Conservation (phyloP, 2,329 filamentous ascomycete species). For the Diplocarpon rosae region DNA sequence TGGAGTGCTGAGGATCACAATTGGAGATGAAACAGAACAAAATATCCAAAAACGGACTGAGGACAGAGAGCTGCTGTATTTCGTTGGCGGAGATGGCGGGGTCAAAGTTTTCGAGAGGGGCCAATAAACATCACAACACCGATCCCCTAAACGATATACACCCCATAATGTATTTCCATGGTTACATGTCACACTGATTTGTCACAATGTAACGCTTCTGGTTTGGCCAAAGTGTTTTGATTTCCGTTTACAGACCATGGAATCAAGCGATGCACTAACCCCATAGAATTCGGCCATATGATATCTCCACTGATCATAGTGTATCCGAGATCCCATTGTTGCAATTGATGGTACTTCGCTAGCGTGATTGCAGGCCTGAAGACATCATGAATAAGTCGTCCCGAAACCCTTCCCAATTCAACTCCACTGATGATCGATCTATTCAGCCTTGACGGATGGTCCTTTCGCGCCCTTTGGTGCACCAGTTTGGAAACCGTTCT, state of each 20-base stretch:
- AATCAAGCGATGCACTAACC: slow-evolving; percentile 6
- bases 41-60: slow-evolving; percentile 31
- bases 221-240: slow-evolving; percentile 5
- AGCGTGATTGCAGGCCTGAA: slow-evolving; percentile 23
- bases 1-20: slow-evolving; percentile 70
- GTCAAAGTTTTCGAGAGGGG: slow-evolving; percentile 81
- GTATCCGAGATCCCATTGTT: slow-evolving; percentile 17
- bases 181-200: no score
- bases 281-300: slow-evolving; percentile 5
- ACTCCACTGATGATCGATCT: slow-evolving; percentile 26
- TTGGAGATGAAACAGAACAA: slow-evolving; percentile 32
- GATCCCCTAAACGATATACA: neutral
- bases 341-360: slow-evolving; percentile 27
- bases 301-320: slow-evolving; percentile 12
- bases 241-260: slow-evolving; percentile 1
- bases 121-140: slow-evolving; percentile 30
- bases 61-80: slow-evolving; percentile 69
- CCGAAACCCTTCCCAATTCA: slow-evolving; percentile 27
- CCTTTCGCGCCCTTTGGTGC: slow-evolving; percentile 74
- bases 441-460: slow-evolving; percentile 32
- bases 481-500: slow-evolving; percentile 94
- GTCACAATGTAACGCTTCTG: no score
- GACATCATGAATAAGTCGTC: slow-evolving; percentile 24
- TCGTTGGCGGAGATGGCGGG: slow-evolving; percentile 65
- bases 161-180: neutral